Conservation (phyloP, 2,329 filamentous ascomycete species). For the Fusarium tanahbumbuense region DNA sequence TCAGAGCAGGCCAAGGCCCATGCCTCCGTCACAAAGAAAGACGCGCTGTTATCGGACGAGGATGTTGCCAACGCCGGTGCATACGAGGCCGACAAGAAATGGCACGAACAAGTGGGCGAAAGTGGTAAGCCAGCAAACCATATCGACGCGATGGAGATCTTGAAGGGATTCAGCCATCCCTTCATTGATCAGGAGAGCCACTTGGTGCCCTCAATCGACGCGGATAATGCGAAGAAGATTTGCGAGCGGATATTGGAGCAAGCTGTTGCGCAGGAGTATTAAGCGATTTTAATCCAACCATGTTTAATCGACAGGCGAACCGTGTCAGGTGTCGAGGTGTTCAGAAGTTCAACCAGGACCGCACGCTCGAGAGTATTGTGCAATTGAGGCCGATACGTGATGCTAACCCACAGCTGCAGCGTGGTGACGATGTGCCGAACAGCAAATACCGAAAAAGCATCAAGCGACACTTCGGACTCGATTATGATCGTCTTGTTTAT, state of each 20-base stretch:
- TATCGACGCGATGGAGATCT: neutral
- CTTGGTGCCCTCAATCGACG: neutral
- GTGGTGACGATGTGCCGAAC: conserved; percentile 9
- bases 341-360: neutral
- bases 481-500: neutral
- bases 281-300: neutral
- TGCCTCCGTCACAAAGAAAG: neutral
- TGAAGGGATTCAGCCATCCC: neutral
- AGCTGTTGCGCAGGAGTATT: neutral
- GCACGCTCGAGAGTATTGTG: neutral
- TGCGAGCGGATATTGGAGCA: neutral
- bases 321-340: neutral
- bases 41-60: neutral
- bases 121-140: neutral
- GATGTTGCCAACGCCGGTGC: neutral
- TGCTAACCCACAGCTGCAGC: conserved; percentile 5
- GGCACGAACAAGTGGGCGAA: neutral
- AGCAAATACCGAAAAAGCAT: neutral
- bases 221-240: neutral
- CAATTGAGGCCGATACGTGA: neutral
- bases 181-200: neutral
- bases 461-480: neutral
- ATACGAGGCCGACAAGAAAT: neutral
- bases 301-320: neutral
- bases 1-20: neutral